Percentiles rank a stretch among this genome's conserved stretches.
These are phyloP conservation scores for Candida nemodendra DNA, from an alignment of 805 yeast genomes.

Conservation along the genomic window DNA sequence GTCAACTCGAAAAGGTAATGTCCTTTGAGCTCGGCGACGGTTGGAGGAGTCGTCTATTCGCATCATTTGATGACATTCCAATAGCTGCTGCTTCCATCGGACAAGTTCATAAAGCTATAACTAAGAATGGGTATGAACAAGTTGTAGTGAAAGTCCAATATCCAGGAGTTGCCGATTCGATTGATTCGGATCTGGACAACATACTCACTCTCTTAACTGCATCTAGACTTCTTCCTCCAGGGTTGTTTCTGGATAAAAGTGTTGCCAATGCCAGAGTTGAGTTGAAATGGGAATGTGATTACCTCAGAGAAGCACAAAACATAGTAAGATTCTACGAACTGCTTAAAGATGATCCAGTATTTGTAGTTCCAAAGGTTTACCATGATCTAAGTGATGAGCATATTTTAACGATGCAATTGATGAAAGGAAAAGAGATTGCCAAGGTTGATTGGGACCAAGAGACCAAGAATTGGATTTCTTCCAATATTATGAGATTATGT, in stretches of 20 bases:
- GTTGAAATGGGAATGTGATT: conserved; percentile 97
- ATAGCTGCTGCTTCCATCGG: conserved; percentile 98
- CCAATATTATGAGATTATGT: conserved; percentile 83
- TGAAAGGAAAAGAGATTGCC: conserved; percentile 81
- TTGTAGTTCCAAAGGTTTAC: conserved; percentile 78
- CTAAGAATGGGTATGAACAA: conserved; percentile 55
- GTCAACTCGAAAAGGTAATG: conserved; percentile 80
- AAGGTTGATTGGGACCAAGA: conserved; percentile 75
- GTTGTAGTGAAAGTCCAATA: conserved; percentile 96
- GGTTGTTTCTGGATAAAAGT: conserved; percentile 86
- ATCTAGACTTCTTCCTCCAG: conserved; percentile 82
- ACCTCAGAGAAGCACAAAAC: conserved; percentile 81
- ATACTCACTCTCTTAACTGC: conserved; percentile 80
- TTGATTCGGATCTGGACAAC: conserved; percentile 91
- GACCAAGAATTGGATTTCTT: conserved; percentile 76
- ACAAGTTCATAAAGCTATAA: conserved; percentile 85
- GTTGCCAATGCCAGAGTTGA: conserved; percentile 91
- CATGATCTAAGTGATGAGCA: conserved; percentile 76
- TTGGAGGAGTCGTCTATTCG: conserved; percentile 71
- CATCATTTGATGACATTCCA: conserved; percentile 80
- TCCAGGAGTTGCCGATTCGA: conserved; percentile 93
- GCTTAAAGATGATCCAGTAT: conserved; percentile 58
- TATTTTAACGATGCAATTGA: conserved; percentile 84
- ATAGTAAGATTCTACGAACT: conserved; percentile 66
- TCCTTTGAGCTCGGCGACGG: conserved; percentile 66